These are phyloP conservation scores for Pneumocystis oryctolagi DNA, from an alignment of 1,139 yeast species.

Conservation along the genomic window DNA sequence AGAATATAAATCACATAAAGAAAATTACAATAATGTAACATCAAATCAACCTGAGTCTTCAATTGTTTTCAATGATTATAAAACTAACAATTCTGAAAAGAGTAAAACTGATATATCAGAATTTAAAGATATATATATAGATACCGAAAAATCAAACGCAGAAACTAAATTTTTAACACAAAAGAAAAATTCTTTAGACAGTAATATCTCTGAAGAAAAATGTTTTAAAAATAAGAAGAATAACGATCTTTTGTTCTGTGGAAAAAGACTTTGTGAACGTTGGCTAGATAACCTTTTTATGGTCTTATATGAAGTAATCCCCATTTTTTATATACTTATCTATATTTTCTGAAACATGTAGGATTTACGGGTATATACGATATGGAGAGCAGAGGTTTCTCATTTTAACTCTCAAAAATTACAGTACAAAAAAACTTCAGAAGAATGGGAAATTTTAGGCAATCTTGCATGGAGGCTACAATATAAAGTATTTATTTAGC, in stretches of 20 bases:
- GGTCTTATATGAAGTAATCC: constrained; percentile 48
- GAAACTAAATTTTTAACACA: neutral
- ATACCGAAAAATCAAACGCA: neutral
- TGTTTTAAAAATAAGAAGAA: constrained; percentile 3
- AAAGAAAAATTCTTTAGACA: neutral
- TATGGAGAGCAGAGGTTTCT: constrained; percentile 85
- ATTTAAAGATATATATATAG: neutral
- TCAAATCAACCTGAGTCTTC: neutral
- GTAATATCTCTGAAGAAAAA: neutral
- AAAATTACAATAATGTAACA: constrained; percentile 13
- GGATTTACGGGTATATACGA: constrained; percentile 68
- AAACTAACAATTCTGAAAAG: neutral
- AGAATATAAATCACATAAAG: constrained; percentile 39
- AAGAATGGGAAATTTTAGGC: constrained; percentile 92
- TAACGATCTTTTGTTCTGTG: constrained; percentile 32
- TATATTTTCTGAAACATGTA: neutral
- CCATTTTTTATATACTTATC: neutral
- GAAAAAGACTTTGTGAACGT: constrained; percentile 78
- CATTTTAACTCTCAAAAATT: constrained; percentile 64
- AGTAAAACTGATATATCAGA: neutral
- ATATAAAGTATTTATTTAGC: constrained; percentile 35
- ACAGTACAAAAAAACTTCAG: constrained; percentile 60
- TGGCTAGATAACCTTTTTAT: constrained; percentile 86
- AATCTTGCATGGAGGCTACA: constrained; percentile 63
- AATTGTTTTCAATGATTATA: neutral